Evolutionary conservation across 2,329 filamentous ascomycete genomes (phyloP).

Genomic region (Penicillium sp.): DNA sequence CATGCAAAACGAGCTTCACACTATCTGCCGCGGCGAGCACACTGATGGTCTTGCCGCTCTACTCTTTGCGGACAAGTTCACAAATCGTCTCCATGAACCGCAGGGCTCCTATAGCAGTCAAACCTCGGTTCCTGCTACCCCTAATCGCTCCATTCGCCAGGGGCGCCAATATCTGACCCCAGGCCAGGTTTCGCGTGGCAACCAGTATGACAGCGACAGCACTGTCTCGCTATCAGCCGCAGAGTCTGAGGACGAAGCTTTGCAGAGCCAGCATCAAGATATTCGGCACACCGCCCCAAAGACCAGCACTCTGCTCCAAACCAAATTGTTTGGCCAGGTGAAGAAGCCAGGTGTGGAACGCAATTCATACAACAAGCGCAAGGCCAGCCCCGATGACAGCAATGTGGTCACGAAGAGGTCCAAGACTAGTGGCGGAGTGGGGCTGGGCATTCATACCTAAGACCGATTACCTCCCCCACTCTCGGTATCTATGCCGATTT

Average conservation of each 20-base stretch:
- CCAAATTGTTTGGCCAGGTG: conserved; percentile 62
- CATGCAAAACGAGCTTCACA: conserved; percentile 53
- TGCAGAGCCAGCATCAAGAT: conserved; percentile 8
- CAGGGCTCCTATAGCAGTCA: conserved; percentile 14
- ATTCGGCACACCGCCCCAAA: conserved; percentile 37
- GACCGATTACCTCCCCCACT: conserved; percentile 10
- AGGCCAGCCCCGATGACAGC: conserved; percentile 37
- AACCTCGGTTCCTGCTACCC: conserved; percentile 79
- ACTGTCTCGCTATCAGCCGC: conserved; percentile 71
- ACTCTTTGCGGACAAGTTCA: conserved; percentile 42
- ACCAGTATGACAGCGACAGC: conserved; percentile 70
- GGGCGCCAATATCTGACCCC: conserved; percentile 61
- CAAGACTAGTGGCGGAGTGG: conserved; percentile 51
- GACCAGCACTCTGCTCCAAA: conserved; percentile 55
- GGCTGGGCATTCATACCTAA: conserved; percentile 55
- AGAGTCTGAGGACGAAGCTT: conserved; percentile 56
- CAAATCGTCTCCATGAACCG: conserved; percentile 32
- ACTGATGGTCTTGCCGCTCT: conserved; percentile 40
- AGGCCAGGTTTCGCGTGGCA: conserved; percentile 51
- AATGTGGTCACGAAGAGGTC: conserved; percentile 50
- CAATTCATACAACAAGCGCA: conserved; percentile 36
- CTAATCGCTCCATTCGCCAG: conserved; percentile 54
- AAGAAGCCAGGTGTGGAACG: conserved; percentile 54
- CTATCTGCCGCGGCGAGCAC: conserved; percentile 32
- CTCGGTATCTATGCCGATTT: not conserved